Evolutionary conservation across 108 stramenopile species (phyloP).

Genomic region (Nitzschia inconspicua): DNA sequence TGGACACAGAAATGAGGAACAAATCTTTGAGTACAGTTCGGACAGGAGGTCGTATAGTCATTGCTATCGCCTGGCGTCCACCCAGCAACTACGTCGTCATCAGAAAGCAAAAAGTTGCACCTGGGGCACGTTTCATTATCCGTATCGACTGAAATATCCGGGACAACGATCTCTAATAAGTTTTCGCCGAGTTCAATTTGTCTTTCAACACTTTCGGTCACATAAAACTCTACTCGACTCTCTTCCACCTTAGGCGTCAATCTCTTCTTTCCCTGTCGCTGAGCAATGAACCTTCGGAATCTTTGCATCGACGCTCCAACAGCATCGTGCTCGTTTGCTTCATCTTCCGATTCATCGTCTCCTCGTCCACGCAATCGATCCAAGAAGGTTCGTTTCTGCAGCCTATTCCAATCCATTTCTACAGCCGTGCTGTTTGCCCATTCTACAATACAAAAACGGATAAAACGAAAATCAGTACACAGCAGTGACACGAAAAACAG

Average conservation of each 20-base stretch:
- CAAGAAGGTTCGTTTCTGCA: constrained; percentile 72
- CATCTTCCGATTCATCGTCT: constrained; percentile 45
- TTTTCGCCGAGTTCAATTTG: constrained; percentile 81
- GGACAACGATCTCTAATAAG: constrained; percentile 76
- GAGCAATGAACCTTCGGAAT: constrained; percentile 23
- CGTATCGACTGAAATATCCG: constrained; percentile 75
- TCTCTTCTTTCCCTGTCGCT: constrained; percentile 19
- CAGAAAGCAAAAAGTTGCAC: constrained; percentile 71
- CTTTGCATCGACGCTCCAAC: constrained; percentile 13
- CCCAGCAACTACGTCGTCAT: constrained; percentile 74
- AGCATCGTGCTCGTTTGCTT: constrained; percentile 28
- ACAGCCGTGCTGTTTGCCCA: constrained; percentile 85
- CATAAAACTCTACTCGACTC: constrained; percentile 44
- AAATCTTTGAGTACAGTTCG: constrained; percentile 70
- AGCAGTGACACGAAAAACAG: not conserved
- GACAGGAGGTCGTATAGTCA: constrained; percentile 77
- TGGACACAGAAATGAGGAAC: constrained; percentile 83
- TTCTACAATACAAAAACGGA: constrained; percentile 28
- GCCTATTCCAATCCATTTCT: constrained; percentile 86
- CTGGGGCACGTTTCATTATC: constrained; percentile 77
- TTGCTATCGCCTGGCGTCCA: constrained; percentile 74
- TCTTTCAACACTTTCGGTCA: constrained; percentile 67
- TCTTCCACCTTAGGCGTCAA: constrained; percentile 31
- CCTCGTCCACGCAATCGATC: constrained; percentile 57
- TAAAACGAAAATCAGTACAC: too few relatives aligned